Percentiles rank a stretch among this genome's conserved stretches.
Conservation (phyloP, 768 basidiomycete species). For the Panus rudis region DNA sequence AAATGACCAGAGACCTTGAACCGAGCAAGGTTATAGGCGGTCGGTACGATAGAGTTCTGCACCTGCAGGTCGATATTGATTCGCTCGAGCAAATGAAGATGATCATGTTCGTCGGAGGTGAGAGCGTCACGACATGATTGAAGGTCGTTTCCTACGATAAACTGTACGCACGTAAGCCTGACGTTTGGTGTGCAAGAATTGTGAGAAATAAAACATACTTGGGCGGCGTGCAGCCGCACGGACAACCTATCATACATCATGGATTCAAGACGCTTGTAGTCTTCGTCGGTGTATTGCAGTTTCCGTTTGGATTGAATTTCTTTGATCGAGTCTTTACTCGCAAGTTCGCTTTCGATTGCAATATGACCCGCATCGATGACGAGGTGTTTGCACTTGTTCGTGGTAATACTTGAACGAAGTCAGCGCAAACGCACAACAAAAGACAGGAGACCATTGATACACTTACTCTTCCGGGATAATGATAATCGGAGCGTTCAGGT, state of each 20-base stretch:
- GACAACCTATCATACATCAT: slow-evolving; percentile 93
- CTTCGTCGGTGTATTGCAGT: slow-evolving; percentile 79
- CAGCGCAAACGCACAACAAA: no score
- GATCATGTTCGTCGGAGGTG: slow-evolving; percentile 42
- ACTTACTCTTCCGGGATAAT: slow-evolving; percentile 89
- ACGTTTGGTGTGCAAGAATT: background rate
- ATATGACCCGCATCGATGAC: slow-evolving; percentile 97
- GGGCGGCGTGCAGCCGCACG: slow-evolving; percentile 79
- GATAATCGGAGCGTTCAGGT: slow-evolving; percentile 95
- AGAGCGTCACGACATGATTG: slow-evolving; percentile 79
- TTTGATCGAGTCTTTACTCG: slow-evolving; percentile 71
- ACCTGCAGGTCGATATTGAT: slow-evolving; percentile 86
- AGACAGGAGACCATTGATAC: slow-evolving; percentile 2
- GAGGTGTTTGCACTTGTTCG: slow-evolving; percentile 73
- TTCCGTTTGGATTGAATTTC: slow-evolving; percentile 78
- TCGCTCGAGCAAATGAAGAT: slow-evolving; percentile 85
- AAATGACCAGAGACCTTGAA: slow-evolving; percentile 90
- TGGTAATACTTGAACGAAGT: slow-evolving; percentile 67
- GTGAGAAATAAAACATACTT: slow-evolving; percentile 44
- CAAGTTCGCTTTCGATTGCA: slow-evolving; percentile 84
- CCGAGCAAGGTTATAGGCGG: slow-evolving; percentile 70
- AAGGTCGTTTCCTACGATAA: slow-evolving; percentile 81
- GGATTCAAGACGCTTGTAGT: slow-evolving; percentile 78
- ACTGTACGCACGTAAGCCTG: slow-evolving; percentile 37
- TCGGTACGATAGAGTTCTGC: slow-evolving; percentile 89